Base-by-base conservation (phyloP, 257 asterid genomes). In the Solanum paucissectum region DNA sequence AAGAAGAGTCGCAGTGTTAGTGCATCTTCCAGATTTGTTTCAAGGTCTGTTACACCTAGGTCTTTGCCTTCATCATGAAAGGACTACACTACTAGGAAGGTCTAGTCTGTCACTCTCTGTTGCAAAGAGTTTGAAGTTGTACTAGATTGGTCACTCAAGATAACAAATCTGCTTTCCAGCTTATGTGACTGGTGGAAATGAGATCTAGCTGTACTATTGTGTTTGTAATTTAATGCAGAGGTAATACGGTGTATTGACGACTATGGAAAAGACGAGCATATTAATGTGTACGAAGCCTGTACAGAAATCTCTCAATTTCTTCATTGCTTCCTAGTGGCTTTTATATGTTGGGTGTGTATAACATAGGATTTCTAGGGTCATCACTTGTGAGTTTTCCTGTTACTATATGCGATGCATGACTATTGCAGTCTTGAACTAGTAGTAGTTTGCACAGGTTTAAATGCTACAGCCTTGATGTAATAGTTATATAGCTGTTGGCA, bases 21-120 rank as follows among this genome's bases (percentile, higher is more conserved):
- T 87, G 93, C 94, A 1, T 93, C 96, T 16, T 91, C 96, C 6
- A 84, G 91, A 44, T 92, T 93, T 34, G 40, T 85, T 72, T 90
- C 95, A 2, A 88, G 94, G 60, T 92, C 94, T 42, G 90, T 58
- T 87, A 88, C 93, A 75, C 90, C 93, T 12, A 11, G 37, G 1
- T 89, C 88, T 3, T 14, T 73, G 8, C 89, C 87, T 0, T 89
- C 90, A 16, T 83, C 93, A 86, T 86, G 87, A 88, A 55, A 64
- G 86, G 42, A 81, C 68, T 27, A 29, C 10, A 5, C 66, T 29
- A 81, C 33, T 82, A 32, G 7, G 44, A 82, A 6, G 32, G 44
- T 49, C 21, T 49, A 49, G 44, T 82, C 29, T 32, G 69, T 49
- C 20, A 25, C 5, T 14, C 46, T 33, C 14, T 18, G 69, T 10